A percentile compares a stretch with the other conserved stretches of the same genome.
Evolutionary conservation across 78 protist species (phyloP).

Genomic region (Dictyostelium capitatum): DNA sequence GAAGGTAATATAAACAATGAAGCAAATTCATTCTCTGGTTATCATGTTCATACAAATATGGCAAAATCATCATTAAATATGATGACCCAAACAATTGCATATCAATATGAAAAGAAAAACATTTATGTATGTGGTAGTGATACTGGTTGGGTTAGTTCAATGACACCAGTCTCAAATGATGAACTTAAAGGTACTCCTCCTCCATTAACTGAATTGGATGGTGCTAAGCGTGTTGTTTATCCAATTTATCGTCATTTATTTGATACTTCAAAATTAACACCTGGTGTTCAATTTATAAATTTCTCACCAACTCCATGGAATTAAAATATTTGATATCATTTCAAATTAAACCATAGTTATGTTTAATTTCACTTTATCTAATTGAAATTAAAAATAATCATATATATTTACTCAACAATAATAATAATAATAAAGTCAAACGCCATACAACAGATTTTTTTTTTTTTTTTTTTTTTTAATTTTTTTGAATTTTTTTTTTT

Average conservation of each 20-base stretch:
- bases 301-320: not conserved
- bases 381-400: too few species aligned
- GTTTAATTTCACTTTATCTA: too few species aligned
- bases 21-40: slow-evolving; percentile 69
- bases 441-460: too few species aligned
- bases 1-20: slow-evolving; percentile 88
- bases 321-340: too few species aligned
- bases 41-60: slow-evolving; percentile 98
- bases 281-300: slow-evolving; percentile 1
- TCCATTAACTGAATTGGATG: slow-evolving; percentile 95
- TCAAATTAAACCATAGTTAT: too few species aligned
- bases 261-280: not conserved
- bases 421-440: too few species aligned
- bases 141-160: slow-evolving; percentile 88
- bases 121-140: slow-evolving; percentile 89
- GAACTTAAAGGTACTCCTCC: too few species aligned
- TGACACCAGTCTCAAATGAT: slow-evolving; percentile 16
- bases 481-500: too few species aligned
- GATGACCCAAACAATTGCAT: slow-evolving; percentile 93
- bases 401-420: too few species aligned
- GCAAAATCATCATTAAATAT: slow-evolving; percentile 96
- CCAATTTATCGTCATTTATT: slow-evolving; percentile 76
- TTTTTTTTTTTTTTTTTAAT: too few species aligned
- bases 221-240: slow-evolving; percentile 94
- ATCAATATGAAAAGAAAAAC: slow-evolving; percentile 52